Base-by-base conservation (phyloP, 208 protist species). In the Crithidia fasciculata region DNA sequence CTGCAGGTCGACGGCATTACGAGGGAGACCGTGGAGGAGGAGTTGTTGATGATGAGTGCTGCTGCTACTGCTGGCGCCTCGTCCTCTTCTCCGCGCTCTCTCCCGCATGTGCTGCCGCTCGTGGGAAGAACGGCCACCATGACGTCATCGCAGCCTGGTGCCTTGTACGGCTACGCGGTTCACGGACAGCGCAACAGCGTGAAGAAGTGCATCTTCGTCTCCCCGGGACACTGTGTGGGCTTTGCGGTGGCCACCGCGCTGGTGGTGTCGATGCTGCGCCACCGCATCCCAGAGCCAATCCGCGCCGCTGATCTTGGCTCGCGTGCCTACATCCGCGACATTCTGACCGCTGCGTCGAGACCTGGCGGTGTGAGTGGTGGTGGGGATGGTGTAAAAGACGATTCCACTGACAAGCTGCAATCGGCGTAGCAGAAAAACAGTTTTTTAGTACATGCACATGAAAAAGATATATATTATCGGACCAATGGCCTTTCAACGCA, bases 221-320 rank as follows among this genome's bases (percentile, higher is more conserved):
- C 97, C 0, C 90, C 97, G 19, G 98, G 98, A 5, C 89, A 98
- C 64, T 67, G 76, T 13, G 63, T 99, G 12, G 86, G 86, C 18
- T 95, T 95, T 28, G 72, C 83, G 12, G 86, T 90, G 39, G 88
- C 95, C 3, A 78, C 95, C 3, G 82, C 74, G 12, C 52, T 90
- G 56, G 77, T 90, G 8, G 39, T 80, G 4, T 69, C 62, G 2
- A 91, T 88, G 64, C 83, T 83, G 47, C 72, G 59, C 2, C 71
- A 92, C 45, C 84, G 96, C 18, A 84, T 99, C 3, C 96, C 97
- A 3, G 98, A 99, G 76, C 96, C 98, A 7, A 92, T 98, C 9
- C 86, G 95, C 2, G 87, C 90, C 19, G 97, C 98, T 3, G 98
- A 99, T 69, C 57, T 97, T 28, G 68, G 65, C 40, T 98, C 95